Evolutionary conservation across 768 basidiomycete species (phyloP).

Genomic region (Mycena metata): DNA sequence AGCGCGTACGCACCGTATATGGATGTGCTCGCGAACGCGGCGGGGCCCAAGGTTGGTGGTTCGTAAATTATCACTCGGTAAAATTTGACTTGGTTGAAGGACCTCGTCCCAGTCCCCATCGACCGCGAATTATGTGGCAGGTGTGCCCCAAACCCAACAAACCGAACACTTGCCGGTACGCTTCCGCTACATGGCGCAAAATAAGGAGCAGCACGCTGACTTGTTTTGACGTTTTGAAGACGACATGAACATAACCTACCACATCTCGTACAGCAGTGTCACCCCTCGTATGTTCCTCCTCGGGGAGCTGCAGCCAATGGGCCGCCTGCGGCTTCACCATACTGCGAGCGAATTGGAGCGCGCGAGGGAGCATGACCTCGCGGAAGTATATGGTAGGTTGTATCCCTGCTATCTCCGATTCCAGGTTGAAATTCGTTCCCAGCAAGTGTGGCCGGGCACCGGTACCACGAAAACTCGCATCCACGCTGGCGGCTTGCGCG

Average conservation of each 20-base stretch:
- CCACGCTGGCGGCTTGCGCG: not conserved
- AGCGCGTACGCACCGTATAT: not conserved
- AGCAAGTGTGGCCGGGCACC: conserved; percentile 1
- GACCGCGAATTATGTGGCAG: not conserved
- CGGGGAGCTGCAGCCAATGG: not conserved
- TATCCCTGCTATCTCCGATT: not conserved
- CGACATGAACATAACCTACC: conserved; percentile 21
- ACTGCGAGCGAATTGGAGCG: not conserved
- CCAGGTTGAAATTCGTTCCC: not conserved
- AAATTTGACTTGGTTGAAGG: not conserved
- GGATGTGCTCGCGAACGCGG: conserved; percentile 3
- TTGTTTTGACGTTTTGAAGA: not conserved
- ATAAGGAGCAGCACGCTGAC: not conserved
- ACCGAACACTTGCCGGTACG: not conserved
- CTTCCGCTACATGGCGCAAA: no score
- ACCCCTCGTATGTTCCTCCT: conserved; percentile 5
- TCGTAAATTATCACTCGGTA: no score
- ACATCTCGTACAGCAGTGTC: conserved; percentile 1
- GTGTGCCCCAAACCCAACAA: not conserved
- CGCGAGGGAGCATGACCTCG: not conserved
- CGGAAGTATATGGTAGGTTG: not conserved
- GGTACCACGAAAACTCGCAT: conserved; percentile 1
- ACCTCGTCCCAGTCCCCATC: conserved; percentile 10
- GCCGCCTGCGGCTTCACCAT: not conserved
- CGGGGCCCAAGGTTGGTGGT: conserved; percentile 9